phyloP scores from a whole-genome alignment of 1,284 basidiomycete genomes.

The Hemileia vastatrix region DNA sequence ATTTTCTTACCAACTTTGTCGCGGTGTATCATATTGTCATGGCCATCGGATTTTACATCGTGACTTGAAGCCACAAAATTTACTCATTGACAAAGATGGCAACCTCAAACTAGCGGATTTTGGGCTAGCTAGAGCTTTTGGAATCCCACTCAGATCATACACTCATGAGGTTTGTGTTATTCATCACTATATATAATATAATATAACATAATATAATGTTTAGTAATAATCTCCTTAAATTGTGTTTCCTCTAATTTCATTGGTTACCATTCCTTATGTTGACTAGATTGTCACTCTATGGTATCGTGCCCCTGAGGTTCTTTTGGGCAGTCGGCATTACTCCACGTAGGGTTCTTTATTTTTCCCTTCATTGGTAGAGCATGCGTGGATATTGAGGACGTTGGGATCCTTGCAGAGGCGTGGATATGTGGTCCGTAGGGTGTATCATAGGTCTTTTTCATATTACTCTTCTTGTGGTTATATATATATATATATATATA shows the following conservation, averaged over 20 bases:
- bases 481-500: neutral
- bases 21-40: slow-evolving; percentile 88
- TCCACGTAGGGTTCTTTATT: slow-evolving; percentile 52
- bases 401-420: slow-evolving; percentile 48
- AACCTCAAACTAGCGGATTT: slow-evolving; percentile 96
- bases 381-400: slow-evolving; percentile 40
- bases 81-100: slow-evolving; percentile 79
- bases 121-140: slow-evolving; percentile 90
- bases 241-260: neutral
- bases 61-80: slow-evolving; percentile 94
- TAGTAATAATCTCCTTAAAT: neutral
- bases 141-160: slow-evolving; percentile 93
- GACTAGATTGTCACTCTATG: slow-evolving; percentile 88
- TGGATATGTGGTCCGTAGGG: slow-evolving; percentile 98
- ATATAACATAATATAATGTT: neutral
- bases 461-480: neutral
- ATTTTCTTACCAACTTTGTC: slow-evolving; percentile 76
- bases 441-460: slow-evolving; percentile 57
- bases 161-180: slow-evolving; percentile 72
- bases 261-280: slow-evolving; percentile 7
- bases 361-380: too few species aligned
- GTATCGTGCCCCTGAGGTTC: slow-evolving; percentile 95
- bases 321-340: slow-evolving; percentile 91
- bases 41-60: slow-evolving; percentile 92
- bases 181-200: slow-evolving; percentile 12